Base-by-base conservation (phyloP, 148 eudicot species). In the Mesembryanthemum crystallinum region DNA sequence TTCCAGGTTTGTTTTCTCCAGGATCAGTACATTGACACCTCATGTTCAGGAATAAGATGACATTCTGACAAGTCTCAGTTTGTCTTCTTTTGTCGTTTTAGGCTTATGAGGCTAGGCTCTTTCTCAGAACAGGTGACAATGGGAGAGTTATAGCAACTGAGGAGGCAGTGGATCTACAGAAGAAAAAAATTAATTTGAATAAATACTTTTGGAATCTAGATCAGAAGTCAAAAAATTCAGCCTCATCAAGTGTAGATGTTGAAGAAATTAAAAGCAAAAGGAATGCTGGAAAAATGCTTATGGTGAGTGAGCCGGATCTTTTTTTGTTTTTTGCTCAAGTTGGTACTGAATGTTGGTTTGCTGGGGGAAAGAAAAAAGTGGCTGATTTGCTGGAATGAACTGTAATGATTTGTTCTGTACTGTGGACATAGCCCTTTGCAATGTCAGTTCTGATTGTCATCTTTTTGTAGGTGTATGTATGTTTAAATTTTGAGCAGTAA, bases 21-120 rank as follows among this genome's bases (percentile, higher is more conserved):
- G 61, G 25, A 10, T 13, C 42, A 54, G 67, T 64, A 35, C 39
- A 6, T 35, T 35, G 6, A 47, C 72, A 15, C 13, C 33, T 76
- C 33, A 20, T 57, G 32, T 30, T 37, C 14, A 15, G 64, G 66
- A 55, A 58, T 39, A 30, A 64, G 39, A 61, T 42, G 12, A 10
- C 59, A 51, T 43, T 57, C 28, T 42, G 72, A 52, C 52, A 71
- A 63, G 30, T 42, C 24, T 35, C 35, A 58, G 68, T 54, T 47
- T 29, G 13, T 70, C 43, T 2, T 25, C 60, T 12, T 51, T 6
- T 33, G n/a, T 57, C 59, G 55, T 81, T 20, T 77, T 69, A 95
- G 98, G 91, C 72, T 83, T 95, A 95, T 76, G 98, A 95, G 83
- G 98, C 96, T 52, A 88, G 92, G 78, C 98, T 95, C 77, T 95